Base-by-base conservation (phyloP, 2,329 filamentous ascomycete genomes). In the Diaporthe sp. region DNA sequence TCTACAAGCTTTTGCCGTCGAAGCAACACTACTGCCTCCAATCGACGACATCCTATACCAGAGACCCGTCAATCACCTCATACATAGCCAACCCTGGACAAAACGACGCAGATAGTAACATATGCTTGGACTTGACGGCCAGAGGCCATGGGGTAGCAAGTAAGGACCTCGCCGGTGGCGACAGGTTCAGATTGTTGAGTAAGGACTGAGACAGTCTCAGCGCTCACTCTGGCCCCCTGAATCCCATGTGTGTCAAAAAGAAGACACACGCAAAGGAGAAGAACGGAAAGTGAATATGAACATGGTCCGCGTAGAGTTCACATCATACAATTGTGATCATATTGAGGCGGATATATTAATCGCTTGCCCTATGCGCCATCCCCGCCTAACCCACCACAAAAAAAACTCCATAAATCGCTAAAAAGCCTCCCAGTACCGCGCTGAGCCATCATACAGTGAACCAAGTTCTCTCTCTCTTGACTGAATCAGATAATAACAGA, bases 361-460 rank as follows among this genome's bases (percentile, higher is more conserved):
- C n/a, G 64, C 64, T 68, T 15, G 22, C 47, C 64, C 35, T 9
- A 68, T 54, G 64, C 64, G 47, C 64, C 64, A 22, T 40, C 64
- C 64, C 40, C 33, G n/a, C 47, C 64, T 12, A 30, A 17, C 47
- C 28, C 47, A 54, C 5, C 64, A 28, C 64, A 28, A 54, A 40
- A 68, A 28, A 54, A 40, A 68, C 64, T 54, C 64, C 64, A 50
- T 35, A 6, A 52, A 67, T 52, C 33, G 47, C 30, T 38, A 38
- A 52, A 52, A 25, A 12, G 42, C 61, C 64, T 7, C 9, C 47
- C 47, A 54, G 22, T 38, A 52, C 15, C n/a, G 30, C 33, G 9
- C 64, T 38, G 9, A 54, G 47, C 30, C 33, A 68, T 54, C 47
- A 40, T 68, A 68, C 4, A 54, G 4, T 3, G 2, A 45, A 6